Base-by-base conservation (phyloP, 2,329 filamentous ascomycete species). In the Ophiostoma novo-ulmi region DNA sequence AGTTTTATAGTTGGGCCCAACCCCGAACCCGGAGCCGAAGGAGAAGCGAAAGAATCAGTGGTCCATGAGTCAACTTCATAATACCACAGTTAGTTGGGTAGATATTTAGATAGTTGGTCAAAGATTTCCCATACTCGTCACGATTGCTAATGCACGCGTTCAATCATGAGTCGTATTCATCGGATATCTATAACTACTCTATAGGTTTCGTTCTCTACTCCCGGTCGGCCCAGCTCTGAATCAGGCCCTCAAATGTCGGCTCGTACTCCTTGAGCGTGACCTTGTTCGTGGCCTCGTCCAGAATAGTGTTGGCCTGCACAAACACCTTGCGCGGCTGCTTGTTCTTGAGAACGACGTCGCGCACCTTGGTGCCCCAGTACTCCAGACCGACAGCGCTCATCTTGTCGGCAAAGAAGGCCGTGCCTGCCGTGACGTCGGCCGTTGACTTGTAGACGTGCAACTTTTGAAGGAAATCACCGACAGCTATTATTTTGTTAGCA, bases 391-490 rank as follows among this genome's bases (percentile, higher is more conserved):
- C 94, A 35, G 85, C 83, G 8, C 94, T 97, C 85, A 97, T 94
- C 58, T 74, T 73, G 39, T 90, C 85, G 72, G 90, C 88, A 78
- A 97, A 98, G 80, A 97, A 87, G 75, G 87, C 87, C 74, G 86
- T 89, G n/a, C 92, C 94, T 1, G 85, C 85, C 75, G 90, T 85
- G 22, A 94, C 85, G 78, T 98, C 93, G 7, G 93, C 94, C 0
- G 93, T 97, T 5, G 90, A 88, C 84, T 97, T 97, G 84, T 92
- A 97, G 74, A 97, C 85, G 80, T 97, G 94, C 73, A 98, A 82
- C 80, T 96, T 95, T 81, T 96, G 93, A 68, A 98, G 83, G 78
- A 96, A 97, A 69, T 88, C 86, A 75, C 92, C 92, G 26, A 98
- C 92, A 2, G 94, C 92, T 31, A 31, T 31, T 84, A 67, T 4